These are phyloP conservation scores for Suillus fuscotomentosus DNA, from an alignment of 768 basidiomycete species.

Conservation along the genomic window DNA sequence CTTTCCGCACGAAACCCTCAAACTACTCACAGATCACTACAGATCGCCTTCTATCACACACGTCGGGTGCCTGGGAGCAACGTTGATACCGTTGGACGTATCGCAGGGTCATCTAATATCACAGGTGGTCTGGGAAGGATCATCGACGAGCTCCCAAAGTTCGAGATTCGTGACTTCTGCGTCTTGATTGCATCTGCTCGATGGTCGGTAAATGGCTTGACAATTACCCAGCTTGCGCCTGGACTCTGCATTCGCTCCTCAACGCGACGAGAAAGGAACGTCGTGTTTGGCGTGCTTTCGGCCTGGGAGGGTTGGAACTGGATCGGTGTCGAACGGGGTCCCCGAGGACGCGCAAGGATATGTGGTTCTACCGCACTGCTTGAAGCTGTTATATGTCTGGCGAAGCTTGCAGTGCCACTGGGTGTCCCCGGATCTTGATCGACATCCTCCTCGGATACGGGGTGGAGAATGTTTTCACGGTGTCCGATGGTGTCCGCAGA, in stretches of 20 bases:
- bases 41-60: background rate
- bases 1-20: background rate
- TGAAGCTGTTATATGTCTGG: slow-evolving; percentile 19
- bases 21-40: slow-evolving; percentile 11
- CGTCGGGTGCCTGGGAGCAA: background rate
- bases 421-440: slow-evolving; percentile 22
- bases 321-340: slow-evolving; percentile 15
- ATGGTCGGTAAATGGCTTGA: slow-evolving; percentile 25
- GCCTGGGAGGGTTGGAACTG: slow-evolving; percentile 17
- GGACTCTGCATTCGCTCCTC: slow-evolving; percentile 37
- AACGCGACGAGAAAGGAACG: slow-evolving; percentile 44
- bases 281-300: slow-evolving; percentile 27
- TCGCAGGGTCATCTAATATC: background rate
- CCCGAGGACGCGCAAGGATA: slow-evolving; percentile 14
- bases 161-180: slow-evolving; percentile 12
- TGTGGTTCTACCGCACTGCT: slow-evolving; percentile 15
- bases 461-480: background rate
- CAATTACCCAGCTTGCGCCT: slow-evolving; percentile 8
- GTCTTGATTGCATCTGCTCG: slow-evolving; percentile 14
- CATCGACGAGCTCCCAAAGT: background rate
- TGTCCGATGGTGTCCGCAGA: slow-evolving; percentile 22
- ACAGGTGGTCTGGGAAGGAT: background rate
- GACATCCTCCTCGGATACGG: slow-evolving; percentile 27
- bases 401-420: slow-evolving; percentile 22
- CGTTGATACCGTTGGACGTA: background rate